Evolutionary conservation across 108 stramenopile genomes (phyloP), one percentile per base, ranked within the genome.

Genomic region (Aurantiochytrium sp.): DNA sequence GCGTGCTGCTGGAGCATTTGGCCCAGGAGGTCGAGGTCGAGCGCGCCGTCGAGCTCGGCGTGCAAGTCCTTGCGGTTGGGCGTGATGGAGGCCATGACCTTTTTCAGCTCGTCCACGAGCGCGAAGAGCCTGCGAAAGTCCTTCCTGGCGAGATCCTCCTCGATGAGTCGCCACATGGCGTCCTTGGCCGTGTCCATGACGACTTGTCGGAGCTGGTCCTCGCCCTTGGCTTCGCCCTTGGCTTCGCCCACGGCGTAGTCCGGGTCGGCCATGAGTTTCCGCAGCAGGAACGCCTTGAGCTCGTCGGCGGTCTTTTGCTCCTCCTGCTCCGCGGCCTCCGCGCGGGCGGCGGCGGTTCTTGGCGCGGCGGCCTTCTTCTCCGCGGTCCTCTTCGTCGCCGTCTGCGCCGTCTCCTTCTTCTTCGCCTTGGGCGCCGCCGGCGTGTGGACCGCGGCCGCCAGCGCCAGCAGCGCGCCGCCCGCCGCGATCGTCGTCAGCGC

Each of bases 21-120:
- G 6, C 73, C 27, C 0, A 81, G 27, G 1, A 81, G 73, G 2
- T 41, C 73, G 45, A 81, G 42, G 45, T 81, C 73, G 19, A 81
- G 73, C 3, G 45, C 45, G 21, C 10, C 73, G 73, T 81, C 73
- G n/a, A 81, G 27, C 24, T 81, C 36, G 6, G 42, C 45, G 4
- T 48, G 73, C 8, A 81, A 24, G 32, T 81, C 73, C 73, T 81
- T 41, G 8, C 73, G 39, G 73, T 81, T 81, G 6, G 73, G 73
- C 39, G 73, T 81, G 2, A 81, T 48, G 24, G 39, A 41, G 0
- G 39, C 45, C n/a, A 81, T 41, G 39, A 41, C 30, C 45, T 81
- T 6, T 24, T 41, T 48, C 39, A 81, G 24, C 24, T 81, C 73
- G 39, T 81, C 73, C 12, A 81, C 12, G 39, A 81, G 73, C 6